Conservation (phyloP, 139 green algal genomes). For the Chlorella sp. region DNA sequence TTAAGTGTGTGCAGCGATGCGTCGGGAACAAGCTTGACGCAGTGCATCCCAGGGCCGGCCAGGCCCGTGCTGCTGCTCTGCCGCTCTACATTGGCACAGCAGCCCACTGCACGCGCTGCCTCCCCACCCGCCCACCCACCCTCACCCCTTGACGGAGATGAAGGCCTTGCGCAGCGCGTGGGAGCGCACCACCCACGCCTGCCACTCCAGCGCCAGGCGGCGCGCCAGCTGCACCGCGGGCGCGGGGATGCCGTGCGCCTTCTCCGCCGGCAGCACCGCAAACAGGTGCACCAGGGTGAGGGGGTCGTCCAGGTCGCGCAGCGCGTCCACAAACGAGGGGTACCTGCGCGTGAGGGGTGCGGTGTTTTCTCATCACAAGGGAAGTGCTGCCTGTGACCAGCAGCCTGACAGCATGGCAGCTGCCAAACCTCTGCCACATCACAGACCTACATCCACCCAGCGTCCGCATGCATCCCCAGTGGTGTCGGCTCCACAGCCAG, state of each 20-base stretch:
- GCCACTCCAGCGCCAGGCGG: conserved; percentile 92
- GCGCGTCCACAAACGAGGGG: conserved; percentile 95
- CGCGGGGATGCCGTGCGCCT: conserved; percentile 61
- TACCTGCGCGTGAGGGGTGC: conserved; percentile 72
- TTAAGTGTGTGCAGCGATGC: too few relatives aligned
- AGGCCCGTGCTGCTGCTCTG: neutral
- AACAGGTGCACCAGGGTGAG: conserved; percentile 98
- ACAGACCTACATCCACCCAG: too few relatives aligned
- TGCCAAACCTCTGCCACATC: too few relatives aligned
- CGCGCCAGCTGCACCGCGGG: conserved; percentile 52
- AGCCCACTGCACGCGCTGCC: neutral
- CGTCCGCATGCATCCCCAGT: too few relatives aligned
- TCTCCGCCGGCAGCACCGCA: conserved; percentile 84
- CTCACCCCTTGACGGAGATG: conserved; percentile 93
- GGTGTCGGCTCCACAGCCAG: too few relatives aligned
- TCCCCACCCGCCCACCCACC: neutral
- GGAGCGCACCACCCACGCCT: conserved; percentile 89
- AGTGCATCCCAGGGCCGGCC: neutral
- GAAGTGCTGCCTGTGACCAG: too few relatives aligned
- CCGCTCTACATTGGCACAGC: too few relatives aligned
- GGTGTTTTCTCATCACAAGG: too few relatives aligned
- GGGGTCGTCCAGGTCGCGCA: conserved; percentile 98
- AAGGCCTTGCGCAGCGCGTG: conserved; percentile 92
- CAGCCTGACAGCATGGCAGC: too few relatives aligned
- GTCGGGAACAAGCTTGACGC: too few relatives aligned